A percentile compares a stretch with the other conserved stretches of the same genome.
These are phyloP conservation scores for Cruciata laevipes DNA, from an alignment of 257 asterid genomes.

Conservation along the genomic window DNA sequence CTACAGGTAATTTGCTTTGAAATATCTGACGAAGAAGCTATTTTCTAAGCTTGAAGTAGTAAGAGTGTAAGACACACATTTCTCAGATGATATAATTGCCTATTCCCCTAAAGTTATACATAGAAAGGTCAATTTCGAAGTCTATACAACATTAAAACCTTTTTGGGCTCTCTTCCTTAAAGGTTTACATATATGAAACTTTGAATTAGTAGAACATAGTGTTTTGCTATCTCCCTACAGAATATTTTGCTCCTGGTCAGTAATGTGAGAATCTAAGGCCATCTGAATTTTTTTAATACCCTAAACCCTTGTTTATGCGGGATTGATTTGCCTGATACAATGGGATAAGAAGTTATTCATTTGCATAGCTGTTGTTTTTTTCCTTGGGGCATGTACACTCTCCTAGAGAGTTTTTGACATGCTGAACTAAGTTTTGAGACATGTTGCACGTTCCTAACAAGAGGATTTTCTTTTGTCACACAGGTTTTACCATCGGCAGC, in stretches of 20 bases:
- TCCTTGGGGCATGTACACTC: not conserved
- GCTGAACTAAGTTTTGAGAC: not conserved
- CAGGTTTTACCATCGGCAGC: slow-evolving; percentile 99
- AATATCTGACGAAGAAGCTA: not conserved
- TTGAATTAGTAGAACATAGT: not conserved
- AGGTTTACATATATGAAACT: not conserved
- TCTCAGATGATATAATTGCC: not conserved
- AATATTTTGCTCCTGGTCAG: not conserved
- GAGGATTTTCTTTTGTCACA: slow-evolving; percentile 11
- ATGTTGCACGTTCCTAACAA: not conserved
- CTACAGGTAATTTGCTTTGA: slow-evolving; percentile 50
- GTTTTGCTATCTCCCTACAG: not conserved
- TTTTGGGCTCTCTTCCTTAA: not conserved
- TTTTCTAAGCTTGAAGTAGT: not conserved
- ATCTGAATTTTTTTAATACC: not conserved
- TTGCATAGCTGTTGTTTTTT: not conserved
- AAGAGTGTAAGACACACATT: not conserved
- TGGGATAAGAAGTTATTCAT: not conserved
- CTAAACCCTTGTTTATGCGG: not conserved
- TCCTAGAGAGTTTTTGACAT: not conserved
- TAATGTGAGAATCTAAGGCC: not conserved
- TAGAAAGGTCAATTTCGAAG: not conserved
- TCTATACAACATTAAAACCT: not conserved
- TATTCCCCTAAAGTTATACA: not conserved
- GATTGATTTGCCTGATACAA: not conserved